These are phyloP conservation scores for Mentha longifolia DNA, from an alignment of 257 asterid genomes.

Conservation along the genomic window DNA sequence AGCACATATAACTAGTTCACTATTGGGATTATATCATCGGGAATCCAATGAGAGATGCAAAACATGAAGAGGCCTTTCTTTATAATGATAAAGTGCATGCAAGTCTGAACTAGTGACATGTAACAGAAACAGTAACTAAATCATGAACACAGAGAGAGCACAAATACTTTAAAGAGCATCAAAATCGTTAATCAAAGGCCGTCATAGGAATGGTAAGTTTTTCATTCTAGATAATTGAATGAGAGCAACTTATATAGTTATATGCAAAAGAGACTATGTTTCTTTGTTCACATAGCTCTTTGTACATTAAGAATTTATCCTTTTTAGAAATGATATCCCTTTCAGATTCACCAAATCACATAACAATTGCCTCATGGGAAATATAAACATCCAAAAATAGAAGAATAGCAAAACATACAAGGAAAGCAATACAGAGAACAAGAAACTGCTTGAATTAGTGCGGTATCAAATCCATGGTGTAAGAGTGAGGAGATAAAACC, in stretches of 20 bases:
- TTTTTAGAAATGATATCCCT: neutral
- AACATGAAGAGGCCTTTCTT: neutral
- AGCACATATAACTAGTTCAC: neutral
- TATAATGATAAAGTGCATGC: neutral
- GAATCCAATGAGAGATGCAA: neutral
- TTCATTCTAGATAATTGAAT: neutral
- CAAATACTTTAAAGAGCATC: conserved; percentile 13
- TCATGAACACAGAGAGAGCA: neutral
- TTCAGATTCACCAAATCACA: neutral
- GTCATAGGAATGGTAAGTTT: conserved; percentile 1
- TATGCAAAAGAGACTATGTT: conserved; percentile 14
- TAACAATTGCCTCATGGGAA: conserved; percentile 2
- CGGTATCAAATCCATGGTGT: conserved; percentile 6
- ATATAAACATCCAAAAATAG: conserved; percentile 8
- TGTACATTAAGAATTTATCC: conserved; percentile 1
- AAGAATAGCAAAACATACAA: neutral
- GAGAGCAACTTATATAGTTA: neutral
- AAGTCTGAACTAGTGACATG: neutral
- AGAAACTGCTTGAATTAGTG: conserved; percentile 6
- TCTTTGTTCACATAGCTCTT: conserved; percentile 10
- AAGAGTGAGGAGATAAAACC: conserved; percentile 12
- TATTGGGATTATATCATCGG: neutral
- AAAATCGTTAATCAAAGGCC: conserved; percentile 9
- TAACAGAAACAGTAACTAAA: neutral
- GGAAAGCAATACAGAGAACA: neutral